Base-by-base conservation (phyloP, 306 rosid genomes). In the Alnus rubra region DNA sequence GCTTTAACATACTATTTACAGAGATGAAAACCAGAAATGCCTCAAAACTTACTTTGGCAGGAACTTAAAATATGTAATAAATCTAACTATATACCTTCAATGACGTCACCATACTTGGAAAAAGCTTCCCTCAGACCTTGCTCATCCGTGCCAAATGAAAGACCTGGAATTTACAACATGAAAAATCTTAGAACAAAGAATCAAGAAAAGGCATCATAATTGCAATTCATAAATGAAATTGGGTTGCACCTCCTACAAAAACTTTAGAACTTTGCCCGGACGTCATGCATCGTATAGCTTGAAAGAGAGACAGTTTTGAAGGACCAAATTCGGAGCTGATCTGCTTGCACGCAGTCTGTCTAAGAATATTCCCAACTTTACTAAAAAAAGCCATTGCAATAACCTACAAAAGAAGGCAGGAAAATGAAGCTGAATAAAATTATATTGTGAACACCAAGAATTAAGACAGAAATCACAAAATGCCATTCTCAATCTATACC, bases 361-460 rank as follows among this genome's bases (percentile, higher is more conserved):
- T 82, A 2, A 91, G 89, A 55, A 91, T 65, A 76, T 78, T 91
- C 87, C 99, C 99, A 54, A 95, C 42, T 85, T 81, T 91, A 74
- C 93, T 85, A 7, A 95, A 81, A 86, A 95, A 91, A 82, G 98
- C 96, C 98, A 95, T 95, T 33, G 71, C 73, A 76, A 82, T 3
- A 56, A 80, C 88, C 92, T 81, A 18, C 51, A 44, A 42, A 81
- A 30, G 14, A 82, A 56, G 68, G 59, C 35, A 70, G 69, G 19
- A 37, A 67, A 42, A 30, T 18, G 58, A 54, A 49, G 79, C 35
- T 9, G 28, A 11, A 3, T 59, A 59, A 59, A 31, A 59, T 9
- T 28, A 30, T 12, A 12, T 19, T 9, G 65, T 1, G 13, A 59
- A 59, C 1, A n/a, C 65, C 2, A 35, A 33, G 23, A 72, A 52